Conservation (phyloP, 257 asterid genomes). For the Nicotiana paniculata region DNA sequence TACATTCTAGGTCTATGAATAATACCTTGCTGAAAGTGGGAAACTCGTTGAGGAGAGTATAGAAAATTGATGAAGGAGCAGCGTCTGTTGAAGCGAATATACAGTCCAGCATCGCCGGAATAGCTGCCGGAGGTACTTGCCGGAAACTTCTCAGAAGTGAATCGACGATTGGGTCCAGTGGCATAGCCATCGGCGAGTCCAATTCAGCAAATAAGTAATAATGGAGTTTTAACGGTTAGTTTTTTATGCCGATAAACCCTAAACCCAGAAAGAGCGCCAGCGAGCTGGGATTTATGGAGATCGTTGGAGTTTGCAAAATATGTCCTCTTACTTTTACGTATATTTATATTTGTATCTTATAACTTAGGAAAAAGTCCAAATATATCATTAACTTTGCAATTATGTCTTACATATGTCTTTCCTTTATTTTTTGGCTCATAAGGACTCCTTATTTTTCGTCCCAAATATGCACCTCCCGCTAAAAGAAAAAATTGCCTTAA, state of each 20-base stretch:
- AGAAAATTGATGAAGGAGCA: conserved; percentile 56
- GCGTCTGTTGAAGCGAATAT: conserved; percentile 50
- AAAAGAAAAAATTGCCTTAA: no score
- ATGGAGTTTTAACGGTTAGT: background rate
- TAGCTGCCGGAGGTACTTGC: conserved; percentile 61
- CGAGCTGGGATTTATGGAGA: background rate
- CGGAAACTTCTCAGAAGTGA: conserved; percentile 65
- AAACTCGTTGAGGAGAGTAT: conserved; percentile 43
- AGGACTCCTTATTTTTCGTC: background rate
- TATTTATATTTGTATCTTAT: background rate
- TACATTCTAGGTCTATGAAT: no score
- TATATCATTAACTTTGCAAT: background rate
- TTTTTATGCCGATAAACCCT: conserved; percentile 14
- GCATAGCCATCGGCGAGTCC: background rate
- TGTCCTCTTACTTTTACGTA: background rate
- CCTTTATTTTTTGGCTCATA: background rate
- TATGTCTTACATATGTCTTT: background rate
- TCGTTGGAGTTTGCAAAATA: background rate
- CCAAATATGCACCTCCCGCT: no score
- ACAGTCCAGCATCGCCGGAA: conserved; percentile 77
- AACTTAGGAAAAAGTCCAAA: background rate
- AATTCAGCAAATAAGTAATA: background rate
- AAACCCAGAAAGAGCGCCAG: background rate
- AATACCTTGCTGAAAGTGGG: conserved; percentile 50
- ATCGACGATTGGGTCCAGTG: conserved; percentile 43